Base-by-base conservation (phyloP, 768 basidiomycete species). In the Collybiopsis confluens region DNA sequence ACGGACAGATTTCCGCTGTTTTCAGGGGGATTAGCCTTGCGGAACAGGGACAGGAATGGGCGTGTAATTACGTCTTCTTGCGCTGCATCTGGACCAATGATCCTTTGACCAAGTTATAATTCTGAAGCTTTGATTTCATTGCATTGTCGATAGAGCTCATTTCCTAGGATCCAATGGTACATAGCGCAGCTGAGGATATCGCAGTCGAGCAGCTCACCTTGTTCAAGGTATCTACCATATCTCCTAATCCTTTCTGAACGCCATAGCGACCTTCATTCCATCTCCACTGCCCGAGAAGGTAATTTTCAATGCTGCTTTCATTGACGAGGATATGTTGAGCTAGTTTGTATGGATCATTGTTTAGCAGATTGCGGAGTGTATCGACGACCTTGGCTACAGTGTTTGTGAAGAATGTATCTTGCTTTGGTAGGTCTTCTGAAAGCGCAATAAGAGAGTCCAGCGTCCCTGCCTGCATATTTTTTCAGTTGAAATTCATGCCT, bases 1-100 rank as follows among this genome's bases (percentile, higher is more conserved):
- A 92, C 86, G 28, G 95, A 94, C n/a, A 99, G 80, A 67, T 98
- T 98, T 2, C 97, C 97, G 18, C 95, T 97, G n/a, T n/a, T n/a
- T n/a, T n/a, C n/a, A n/a, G n/a, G n/a, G n/a, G n/a, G n/a, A n/a
- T n/a, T n/a, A n/a, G n/a, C n/a, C n/a, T n/a, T n/a, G n/a, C n/a
- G n/a, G n/a, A n/a, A n/a, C n/a, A n/a, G n/a, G 40, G 11, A 40
- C 13, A 30, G 40, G 18, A 51, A 18, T 3, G 15, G 16, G 36
- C 27, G 23, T 42, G 16, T 44, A 56, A 48, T 70, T 55, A 96
- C 95, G 83, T 84, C 76, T 90, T 89, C 83, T 93, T 98, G 61
- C 97, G 85, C 65, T 96, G 92, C 79, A 98, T 85, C 64, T 92
- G 88, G 3, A 85, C 82, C 47, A 98, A 75, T 44, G 90, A 86